Evolutionary conservation across 805 yeast species (phyloP), one percentile per base, ranked within the genome.

Genomic region (Pichia thaimueangensis): DNA sequence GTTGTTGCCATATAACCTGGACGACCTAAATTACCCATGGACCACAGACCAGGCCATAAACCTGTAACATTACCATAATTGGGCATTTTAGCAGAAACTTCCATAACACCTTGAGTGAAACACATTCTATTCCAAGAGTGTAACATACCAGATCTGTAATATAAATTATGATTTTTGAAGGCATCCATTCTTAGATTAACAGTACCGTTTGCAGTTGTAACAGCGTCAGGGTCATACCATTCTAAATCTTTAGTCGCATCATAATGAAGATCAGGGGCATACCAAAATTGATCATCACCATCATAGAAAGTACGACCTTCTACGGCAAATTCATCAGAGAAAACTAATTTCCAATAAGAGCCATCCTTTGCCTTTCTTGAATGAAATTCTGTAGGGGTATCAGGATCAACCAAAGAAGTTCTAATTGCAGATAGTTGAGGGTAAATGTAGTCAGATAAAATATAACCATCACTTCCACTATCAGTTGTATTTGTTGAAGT

Each of bases 1-100:
- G 96, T 78, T 4, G 91, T 70, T 6, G 95, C 86, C 67, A 78
- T 64, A 58, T 77, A 89, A 10, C 97, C 97, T 0, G 97, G 94
- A 53, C 97, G 77, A 22, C 84, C 97, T 50, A 89, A 69, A 57
- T 89, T 89, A 35, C 97, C 97, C 78, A 89, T 70, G 5, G 96
- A 74, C 97, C 97, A 89, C 45, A 86, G 54, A 70, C 96, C 97
- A 1, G 97, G 97, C 97, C 97, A 89, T 50, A 89, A 67, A 17
- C 97, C 97, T 5, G 82, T 69, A 24, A 81, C 71, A 43, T 76
- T 68, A 54, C 95, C 95, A 52, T 74, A 75, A 48, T 86, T 86
- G 27, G 97, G 96, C 48, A 89, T 65, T 45, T 73, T 73, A 0
- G 85, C 91, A 9, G 87, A 78, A 5, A 83, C 76, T 58, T 86